Conservation (phyloP, 2,329 filamentous ascomycete species). For the Rhinocladiella similis region DNA sequence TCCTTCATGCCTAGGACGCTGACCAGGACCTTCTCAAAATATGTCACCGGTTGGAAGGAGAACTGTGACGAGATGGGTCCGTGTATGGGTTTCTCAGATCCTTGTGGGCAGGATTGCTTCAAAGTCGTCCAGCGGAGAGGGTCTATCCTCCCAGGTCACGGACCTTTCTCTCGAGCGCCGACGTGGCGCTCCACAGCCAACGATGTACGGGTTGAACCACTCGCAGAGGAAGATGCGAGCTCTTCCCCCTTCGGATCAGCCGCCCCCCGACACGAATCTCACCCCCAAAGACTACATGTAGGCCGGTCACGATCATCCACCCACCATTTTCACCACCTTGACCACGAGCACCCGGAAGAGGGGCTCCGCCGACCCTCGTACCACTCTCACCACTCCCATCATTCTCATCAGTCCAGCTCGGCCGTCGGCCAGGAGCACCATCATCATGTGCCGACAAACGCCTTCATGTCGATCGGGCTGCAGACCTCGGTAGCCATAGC, state of each 20-base stretch:
- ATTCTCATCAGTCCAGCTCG: constrained; percentile 16
- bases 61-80: constrained; percentile 59
- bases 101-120: constrained; percentile 62
- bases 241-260: constrained; percentile 1
- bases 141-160: constrained; percentile 18
- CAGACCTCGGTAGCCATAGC: constrained; percentile 95
- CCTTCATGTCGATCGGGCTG: constrained; percentile 90
- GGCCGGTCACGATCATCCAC: constrained; percentile 27
- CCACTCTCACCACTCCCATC: constrained; percentile 14
- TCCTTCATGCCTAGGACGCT: constrained; percentile 38
- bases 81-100: constrained; percentile 62
- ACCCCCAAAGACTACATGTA: constrained; percentile 5
- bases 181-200: constrained; percentile 16
- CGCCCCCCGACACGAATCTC: constrained; percentile 14
- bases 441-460: constrained; percentile 92
- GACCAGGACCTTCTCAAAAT: constrained; percentile 45
- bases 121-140: constrained; percentile 41
- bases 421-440: constrained; percentile 62
- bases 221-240: constrained; percentile 18
- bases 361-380: constrained; percentile 12
- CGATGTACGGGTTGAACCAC: constrained; percentile 8
- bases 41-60: constrained; percentile 52
- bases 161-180: constrained; percentile 13
- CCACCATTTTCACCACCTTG: constrained; percentile 29
- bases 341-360: constrained; percentile 21